phyloP scores from a whole-genome alignment of 2,329 filamentous ascomycete species.

The Ascochyta koolunga region DNA sequence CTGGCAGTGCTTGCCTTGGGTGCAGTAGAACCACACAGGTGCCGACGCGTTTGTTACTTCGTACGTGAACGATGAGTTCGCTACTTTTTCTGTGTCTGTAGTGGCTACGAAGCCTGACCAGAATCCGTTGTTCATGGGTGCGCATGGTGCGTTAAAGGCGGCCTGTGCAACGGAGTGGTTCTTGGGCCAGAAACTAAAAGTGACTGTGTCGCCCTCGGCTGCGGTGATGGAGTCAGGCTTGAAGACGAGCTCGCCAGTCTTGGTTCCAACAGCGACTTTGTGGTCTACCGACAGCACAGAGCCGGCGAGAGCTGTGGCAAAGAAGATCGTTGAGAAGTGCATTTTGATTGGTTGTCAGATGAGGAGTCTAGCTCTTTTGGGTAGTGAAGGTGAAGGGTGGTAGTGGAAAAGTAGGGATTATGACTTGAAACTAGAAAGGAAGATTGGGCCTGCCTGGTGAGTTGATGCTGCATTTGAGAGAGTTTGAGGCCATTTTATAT shows the following conservation, averaged over 20 bases:
- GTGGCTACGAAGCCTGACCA: constrained; percentile 48
- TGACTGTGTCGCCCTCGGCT: constrained; percentile 46
- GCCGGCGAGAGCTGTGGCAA: constrained; percentile 39
- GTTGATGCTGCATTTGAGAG: constrained; percentile 34
- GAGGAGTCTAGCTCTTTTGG: constrained; percentile 44
- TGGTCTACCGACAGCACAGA: constrained; percentile 41
- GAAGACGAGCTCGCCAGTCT: constrained; percentile 37
- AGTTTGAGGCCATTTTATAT: constrained; percentile 47
- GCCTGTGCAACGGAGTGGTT: constrained; percentile 49
- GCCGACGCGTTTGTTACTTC: constrained; percentile 44
- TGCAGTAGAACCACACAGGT: constrained; percentile 51
- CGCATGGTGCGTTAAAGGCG: constrained; percentile 43
- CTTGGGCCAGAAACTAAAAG: constrained; percentile 49
- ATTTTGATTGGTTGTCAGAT: constrained; percentile 41
- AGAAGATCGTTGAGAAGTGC: constrained; percentile 47
- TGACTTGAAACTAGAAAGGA: constrained; percentile 38
- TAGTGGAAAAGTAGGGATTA: constrained; percentile 24
- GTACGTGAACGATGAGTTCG: constrained; percentile 39
- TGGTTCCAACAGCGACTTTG: constrained; percentile 41
- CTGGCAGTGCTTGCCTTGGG: constrained; percentile 48
- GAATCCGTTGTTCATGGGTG: constrained; percentile 43
- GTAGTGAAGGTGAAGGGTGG: constrained; percentile 14
- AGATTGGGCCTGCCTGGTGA: constrained; percentile 47
- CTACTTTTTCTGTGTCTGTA: constrained; percentile 27
- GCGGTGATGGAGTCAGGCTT: constrained; percentile 44